A percentile compares a stretch with the other conserved stretches of the same genome.
Conservation (phyloP, 2,329 filamentous ascomycete genomes). For the Penicillium sp. region DNA sequence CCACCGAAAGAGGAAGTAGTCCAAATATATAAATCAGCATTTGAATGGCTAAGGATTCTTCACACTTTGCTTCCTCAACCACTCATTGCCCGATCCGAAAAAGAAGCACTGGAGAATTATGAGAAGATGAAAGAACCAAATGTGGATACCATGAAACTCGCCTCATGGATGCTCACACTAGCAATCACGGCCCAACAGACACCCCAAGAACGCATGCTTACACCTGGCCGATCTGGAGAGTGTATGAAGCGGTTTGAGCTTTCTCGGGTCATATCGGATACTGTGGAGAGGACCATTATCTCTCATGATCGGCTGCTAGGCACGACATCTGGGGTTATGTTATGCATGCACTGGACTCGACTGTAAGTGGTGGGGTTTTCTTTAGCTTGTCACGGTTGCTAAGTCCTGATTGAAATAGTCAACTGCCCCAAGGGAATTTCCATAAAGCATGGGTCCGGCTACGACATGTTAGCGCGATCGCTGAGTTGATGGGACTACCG, state of each 20-base stretch:
- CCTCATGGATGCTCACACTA: background rate
- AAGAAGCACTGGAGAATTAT: background rate
- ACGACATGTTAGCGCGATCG: background rate
- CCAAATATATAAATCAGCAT: background rate
- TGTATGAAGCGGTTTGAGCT: background rate
- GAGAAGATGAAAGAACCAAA: background rate
- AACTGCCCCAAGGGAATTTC: background rate
- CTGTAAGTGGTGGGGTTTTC: background rate
- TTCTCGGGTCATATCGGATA: background rate
- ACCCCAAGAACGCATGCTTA: background rate
- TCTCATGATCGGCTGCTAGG: background rate
- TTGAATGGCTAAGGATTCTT: background rate
- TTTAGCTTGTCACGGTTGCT: background rate
- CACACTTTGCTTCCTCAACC: background rate
- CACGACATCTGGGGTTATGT: background rate
- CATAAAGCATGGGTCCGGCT: background rate
- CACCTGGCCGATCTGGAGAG: background rate
- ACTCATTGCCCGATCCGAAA: background rate
- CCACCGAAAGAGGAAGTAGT: background rate
- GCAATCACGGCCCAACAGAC: background rate
- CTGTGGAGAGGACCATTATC: background rate
- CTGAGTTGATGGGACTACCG: background rate
- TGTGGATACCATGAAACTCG: background rate
- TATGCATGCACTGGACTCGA: background rate
- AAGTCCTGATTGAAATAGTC: background rate